Base-by-base conservation (phyloP, 2,329 filamentous ascomycete species). In the Zymoseptoria ardabiliae region DNA sequence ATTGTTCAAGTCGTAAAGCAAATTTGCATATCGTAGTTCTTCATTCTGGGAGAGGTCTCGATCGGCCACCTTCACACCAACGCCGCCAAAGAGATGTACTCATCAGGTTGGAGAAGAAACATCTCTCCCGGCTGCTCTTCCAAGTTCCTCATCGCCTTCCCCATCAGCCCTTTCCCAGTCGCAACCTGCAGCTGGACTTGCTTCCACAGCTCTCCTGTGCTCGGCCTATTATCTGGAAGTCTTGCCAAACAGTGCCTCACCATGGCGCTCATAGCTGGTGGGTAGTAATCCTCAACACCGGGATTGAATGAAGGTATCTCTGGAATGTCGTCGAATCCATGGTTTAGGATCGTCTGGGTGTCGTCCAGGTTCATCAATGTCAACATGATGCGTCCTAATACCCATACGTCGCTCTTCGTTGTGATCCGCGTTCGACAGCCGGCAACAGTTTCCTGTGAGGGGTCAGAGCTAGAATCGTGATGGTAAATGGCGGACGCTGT, bases 281-380 rank as follows among this genome's bases (percentile, higher is more conserved):
- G 51, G 28, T 53, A 53, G 20, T 23, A 25, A 4, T 23, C 51
- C 9, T 53, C 51, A 9, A 53, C 19, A n/a, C 51, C 51, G 17
- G 22, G 21, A n/a, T 23, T 28, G 22, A 53, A 53, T 23, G 51
- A 10, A 19, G 51, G 51, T 23, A 53, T 23, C 10, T 19, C 22
- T 17, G 51, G 51, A 9, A 25, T 28, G 3, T 19, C 22, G 51
- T 28, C 51, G 35, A 45, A 13, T 45, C 35, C 35, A n/a, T 45
- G 35, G 17, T 45, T 13, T 11, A 23, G 22, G 21, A 23, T 13
- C 8, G 20, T 17, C 3, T 25, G 21, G 7, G 51, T 53, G 51
- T 19, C 22, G 19, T 58, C 56, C 5, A 56, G 21, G 23, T 61
- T 58, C 56, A 61, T 54, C 19, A 58, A 49, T 4, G 41, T 25